These are phyloP conservation scores for Wickerhamiella kurtzmanii DNA, from an alignment of 805 yeast genomes.

Conservation along the genomic window DNA sequence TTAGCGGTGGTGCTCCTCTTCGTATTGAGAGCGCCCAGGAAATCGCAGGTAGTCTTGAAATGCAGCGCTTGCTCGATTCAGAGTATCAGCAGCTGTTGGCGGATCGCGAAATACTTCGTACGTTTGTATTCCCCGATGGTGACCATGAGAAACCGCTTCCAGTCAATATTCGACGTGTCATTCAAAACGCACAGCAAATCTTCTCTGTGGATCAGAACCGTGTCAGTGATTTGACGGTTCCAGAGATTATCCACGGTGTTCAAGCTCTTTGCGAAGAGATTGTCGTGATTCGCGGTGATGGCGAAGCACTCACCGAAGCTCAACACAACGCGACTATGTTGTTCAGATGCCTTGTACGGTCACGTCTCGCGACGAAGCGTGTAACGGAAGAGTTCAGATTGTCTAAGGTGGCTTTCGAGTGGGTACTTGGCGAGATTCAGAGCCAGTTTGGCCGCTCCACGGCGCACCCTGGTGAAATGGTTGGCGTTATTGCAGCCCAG, in stretches of 20 bases:
- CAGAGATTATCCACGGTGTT: slow-evolving; percentile 66
- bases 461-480: slow-evolving; percentile 98
- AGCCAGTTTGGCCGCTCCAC: slow-evolving; percentile 82
- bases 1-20: slow-evolving; percentile 57
- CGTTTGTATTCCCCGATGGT: slow-evolving; percentile 75
- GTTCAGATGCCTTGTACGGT: slow-evolving; percentile 84
- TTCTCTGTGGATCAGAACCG: slow-evolving; percentile 84
- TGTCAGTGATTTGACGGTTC: slow-evolving; percentile 79
- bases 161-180: slow-evolving; percentile 87
- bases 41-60: slow-evolving; percentile 73
- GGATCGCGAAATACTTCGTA: slow-evolving; percentile 73
- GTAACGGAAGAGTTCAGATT: slow-evolving; percentile 82
- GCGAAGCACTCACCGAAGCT: slow-evolving; percentile 62
- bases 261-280: slow-evolving; percentile 48
- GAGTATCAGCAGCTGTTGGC: slow-evolving; percentile 66
- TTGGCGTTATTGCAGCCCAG: slow-evolving; percentile 94
- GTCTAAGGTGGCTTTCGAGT: slow-evolving; percentile 75
- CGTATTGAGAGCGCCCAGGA: slow-evolving; percentile 80
- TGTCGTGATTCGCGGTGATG: slow-evolving; percentile 67
- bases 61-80: slow-evolving; percentile 67
- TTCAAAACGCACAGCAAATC: slow-evolving; percentile 94
- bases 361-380: slow-evolving; percentile 82
- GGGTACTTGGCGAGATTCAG: slow-evolving; percentile 92
- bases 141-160: slow-evolving; percentile 97
- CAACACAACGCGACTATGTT: slow-evolving; percentile 82